Evolutionary conservation across 768 basidiomycete genomes (phyloP).

Genomic region (Crassisporium funariophilum): DNA sequence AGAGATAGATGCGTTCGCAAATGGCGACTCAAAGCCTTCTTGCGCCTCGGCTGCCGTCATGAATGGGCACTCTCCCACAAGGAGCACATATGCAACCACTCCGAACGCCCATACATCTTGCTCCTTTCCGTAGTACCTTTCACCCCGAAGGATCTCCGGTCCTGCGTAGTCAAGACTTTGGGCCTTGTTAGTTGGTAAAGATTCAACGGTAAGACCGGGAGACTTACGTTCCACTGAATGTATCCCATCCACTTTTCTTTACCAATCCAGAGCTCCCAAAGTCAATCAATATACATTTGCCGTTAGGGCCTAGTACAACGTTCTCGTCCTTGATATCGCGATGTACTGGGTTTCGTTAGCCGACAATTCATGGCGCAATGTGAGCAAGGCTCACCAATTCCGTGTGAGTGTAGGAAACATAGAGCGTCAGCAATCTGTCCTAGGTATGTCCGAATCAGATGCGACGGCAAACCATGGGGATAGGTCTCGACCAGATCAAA

Average conservation of each 20-base stretch:
- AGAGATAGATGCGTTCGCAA: constrained; percentile 73
- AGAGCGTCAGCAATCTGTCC: constrained; percentile 94
- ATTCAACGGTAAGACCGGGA: constrained; percentile 5
- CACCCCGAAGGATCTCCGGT: constrained; percentile 94
- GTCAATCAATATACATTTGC: constrained; percentile 91
- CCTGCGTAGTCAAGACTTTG: constrained; percentile 89
- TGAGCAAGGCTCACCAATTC: constrained; percentile 64
- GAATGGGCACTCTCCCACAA: constrained; percentile 92
- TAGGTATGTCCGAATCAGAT: constrained; percentile 77
- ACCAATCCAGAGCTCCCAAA: constrained; percentile 93
- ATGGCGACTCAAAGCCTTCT: constrained; percentile 75
- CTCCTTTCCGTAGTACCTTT: constrained; percentile 93
- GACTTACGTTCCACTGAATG: constrained; percentile 90
- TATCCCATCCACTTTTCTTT: constrained; percentile 85
- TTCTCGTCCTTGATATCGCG: constrained; percentile 99
- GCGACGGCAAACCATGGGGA: constrained; percentile 81
- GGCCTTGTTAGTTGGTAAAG: constrained; percentile 13
- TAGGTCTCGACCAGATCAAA: constrained; percentile 94
- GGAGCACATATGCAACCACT: constrained; percentile 93
- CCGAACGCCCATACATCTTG: constrained; percentile 99
- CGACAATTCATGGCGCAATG: neutral
- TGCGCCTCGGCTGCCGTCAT: constrained; percentile 90
- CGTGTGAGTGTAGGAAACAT: constrained; percentile 84
- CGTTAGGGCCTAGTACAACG: constrained; percentile 78
- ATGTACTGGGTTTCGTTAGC: constrained; percentile 60